These are phyloP conservation scores for Dunaliella primolecta DNA, from an alignment of 139 green algal genomes.

Conservation along the genomic window DNA sequence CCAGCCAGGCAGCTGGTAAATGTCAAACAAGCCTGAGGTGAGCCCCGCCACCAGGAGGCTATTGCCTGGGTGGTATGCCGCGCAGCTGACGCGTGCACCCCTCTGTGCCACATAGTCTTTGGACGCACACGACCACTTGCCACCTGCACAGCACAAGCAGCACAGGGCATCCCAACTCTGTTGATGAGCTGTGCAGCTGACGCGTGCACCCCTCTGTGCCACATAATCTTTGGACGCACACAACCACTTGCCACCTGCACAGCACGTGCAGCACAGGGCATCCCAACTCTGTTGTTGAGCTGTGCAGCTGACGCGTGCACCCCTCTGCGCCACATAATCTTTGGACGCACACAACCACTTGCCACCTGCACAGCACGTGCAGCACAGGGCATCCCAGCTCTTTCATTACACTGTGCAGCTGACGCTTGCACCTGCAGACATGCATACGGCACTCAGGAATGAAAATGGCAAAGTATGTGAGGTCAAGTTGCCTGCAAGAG, in stretches of 20 bases:
- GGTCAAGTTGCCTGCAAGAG: too few relatives aligned
- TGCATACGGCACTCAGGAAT: too few relatives aligned
- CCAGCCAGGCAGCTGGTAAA: constrained; percentile 87
- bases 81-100: constrained; percentile 20
- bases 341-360: constrained; percentile 75
- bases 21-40: constrained; percentile 84
- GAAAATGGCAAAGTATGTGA: too few relatives aligned
- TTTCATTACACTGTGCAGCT: too few relatives aligned
- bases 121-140: constrained; percentile 68
- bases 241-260: constrained; percentile 66
- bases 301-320: constrained; percentile 19
- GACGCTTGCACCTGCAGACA: too few relatives aligned
- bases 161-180: too few relatives aligned
- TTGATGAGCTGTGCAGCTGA: too few relatives aligned
- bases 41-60: constrained; percentile 40
- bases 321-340: constrained; percentile 72
- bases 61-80: constrained; percentile 18
- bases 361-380: constrained; percentile 43
- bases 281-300: constrained; percentile 29
- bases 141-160: too few relatives aligned
- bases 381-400: too few relatives aligned
- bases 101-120: constrained; percentile 81
- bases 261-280: too few relatives aligned
- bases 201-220: constrained; percentile 46
- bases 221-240: constrained; percentile 82